Evolutionary conservation across 805 yeast species (phyloP).

Genomic region (Suhomyces faveliae): DNA sequence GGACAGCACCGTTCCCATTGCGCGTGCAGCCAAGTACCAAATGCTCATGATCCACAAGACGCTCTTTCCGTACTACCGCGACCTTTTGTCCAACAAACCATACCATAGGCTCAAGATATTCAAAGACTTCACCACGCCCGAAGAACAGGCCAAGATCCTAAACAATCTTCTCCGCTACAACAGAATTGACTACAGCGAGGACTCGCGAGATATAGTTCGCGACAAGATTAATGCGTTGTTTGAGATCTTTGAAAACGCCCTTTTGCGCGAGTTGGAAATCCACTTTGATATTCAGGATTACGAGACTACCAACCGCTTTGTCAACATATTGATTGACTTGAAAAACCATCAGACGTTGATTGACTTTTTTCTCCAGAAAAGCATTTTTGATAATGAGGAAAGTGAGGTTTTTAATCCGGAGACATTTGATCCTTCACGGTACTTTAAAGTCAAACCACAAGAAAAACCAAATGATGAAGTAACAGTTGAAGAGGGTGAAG

Average conservation of each 20-base stretch:
- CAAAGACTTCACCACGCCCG: constrained; percentile 47
- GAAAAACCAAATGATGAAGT: constrained; percentile 3
- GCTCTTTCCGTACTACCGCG: constrained; percentile 46
- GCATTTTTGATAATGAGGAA: constrained; percentile 38
- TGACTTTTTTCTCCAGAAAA: constrained; percentile 44
- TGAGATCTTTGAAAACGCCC: constrained; percentile 71
- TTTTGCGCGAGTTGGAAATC: constrained; percentile 64
- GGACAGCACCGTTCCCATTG: constrained; percentile 22
- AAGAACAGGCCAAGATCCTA: constrained; percentile 49
- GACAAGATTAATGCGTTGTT: constrained; percentile 52
- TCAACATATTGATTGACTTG: constrained; percentile 33
- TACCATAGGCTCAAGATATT: constrained; percentile 47
- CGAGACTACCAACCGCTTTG: constrained; percentile 34
- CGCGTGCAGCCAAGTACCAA: constrained; percentile 37
- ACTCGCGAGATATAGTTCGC: constrained; percentile 26
- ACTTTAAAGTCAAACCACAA: constrained; percentile 15
- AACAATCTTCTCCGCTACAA: constrained; percentile 41
- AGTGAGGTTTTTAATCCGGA: constrained; percentile 30
- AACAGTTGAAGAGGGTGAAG: constrained; percentile 7
- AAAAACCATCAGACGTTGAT: constrained; percentile 43
- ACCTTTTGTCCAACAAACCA: constrained; percentile 40
- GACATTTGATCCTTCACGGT: constrained; percentile 21
- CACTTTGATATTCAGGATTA: constrained; percentile 50
- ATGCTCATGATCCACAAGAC: constrained; percentile 38
- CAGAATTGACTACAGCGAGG: constrained; percentile 30